A percentile compares a stretch with the other conserved stretches of the same genome.
phyloP scores from a whole-genome alignment of 2,329 filamentous ascomycete genomes.

The Fusarium haematococcum region DNA sequence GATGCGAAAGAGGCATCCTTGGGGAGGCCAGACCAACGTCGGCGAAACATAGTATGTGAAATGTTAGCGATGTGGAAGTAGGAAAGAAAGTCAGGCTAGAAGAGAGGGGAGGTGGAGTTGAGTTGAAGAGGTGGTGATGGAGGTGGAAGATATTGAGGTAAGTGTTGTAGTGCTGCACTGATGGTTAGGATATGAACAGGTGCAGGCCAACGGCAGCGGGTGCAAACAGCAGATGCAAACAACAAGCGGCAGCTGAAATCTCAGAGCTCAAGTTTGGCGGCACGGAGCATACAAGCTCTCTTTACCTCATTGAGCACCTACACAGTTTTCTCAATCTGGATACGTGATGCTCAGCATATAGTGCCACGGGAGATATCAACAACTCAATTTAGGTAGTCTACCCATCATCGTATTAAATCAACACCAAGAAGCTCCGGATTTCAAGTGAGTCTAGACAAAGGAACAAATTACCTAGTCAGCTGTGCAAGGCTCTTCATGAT shows the following conservation, averaged over 20 bases:
- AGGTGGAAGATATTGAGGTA: neutral
- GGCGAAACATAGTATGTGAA: constrained; percentile 74
- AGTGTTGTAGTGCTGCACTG: neutral
- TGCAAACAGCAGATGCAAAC: constrained; percentile 24
- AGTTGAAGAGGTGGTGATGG: neutral
- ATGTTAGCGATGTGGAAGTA: neutral
- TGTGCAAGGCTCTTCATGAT: neutral
- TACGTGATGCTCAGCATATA: neutral
- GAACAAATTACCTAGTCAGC: neutral
- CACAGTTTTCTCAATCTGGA: neutral
- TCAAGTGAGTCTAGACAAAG: neutral
- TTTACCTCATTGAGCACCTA: neutral
- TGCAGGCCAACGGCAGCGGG: neutral
- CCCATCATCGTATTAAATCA: neutral
- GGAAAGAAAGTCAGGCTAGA: neutral
- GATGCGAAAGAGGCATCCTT: constrained; percentile 74
- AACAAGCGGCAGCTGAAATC: neutral
- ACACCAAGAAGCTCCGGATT: neutral
- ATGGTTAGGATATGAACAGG: constrained; percentile 2
- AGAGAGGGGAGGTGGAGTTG: neutral
- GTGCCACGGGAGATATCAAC: neutral
- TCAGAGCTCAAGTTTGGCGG: neutral
- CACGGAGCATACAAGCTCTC: neutral
- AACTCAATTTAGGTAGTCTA: neutral
- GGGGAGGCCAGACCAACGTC: constrained; percentile 76